Conservation (phyloP, 176 grass and related monocot species). For the Eleusine indica region DNA sequence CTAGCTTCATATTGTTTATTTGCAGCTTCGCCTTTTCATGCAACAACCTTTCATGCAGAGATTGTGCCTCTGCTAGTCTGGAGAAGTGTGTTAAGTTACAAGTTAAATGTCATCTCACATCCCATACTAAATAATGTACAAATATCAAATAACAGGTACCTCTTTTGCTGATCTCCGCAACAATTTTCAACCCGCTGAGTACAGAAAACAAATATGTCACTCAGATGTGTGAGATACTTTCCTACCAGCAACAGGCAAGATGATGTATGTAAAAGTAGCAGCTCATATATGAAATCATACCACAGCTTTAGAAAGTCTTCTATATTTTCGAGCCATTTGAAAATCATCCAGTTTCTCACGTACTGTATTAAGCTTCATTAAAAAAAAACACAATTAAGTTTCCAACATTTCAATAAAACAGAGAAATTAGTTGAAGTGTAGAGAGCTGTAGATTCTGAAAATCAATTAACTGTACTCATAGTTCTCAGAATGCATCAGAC, state of each 20-base stretch:
- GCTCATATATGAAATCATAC: conserved; percentile 58
- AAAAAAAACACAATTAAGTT: conserved; percentile 32
- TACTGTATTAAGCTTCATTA: conserved; percentile 72
- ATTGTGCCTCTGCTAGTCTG: conserved; percentile 68
- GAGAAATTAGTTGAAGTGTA: conserved; percentile 17
- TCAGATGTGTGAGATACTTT: conserved; percentile 29
- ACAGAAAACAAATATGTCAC: conserved; percentile 43
- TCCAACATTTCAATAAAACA: neutral
- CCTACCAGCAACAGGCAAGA: conserved; percentile 40
- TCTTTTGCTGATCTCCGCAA: conserved; percentile 50
- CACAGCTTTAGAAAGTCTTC: conserved; percentile 67
- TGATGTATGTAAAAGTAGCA: conserved; percentile 21
- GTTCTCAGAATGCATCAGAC: conserved; percentile 3
- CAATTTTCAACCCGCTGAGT: conserved; percentile 62
- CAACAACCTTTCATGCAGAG: conserved; percentile 69
- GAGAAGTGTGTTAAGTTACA: conserved; percentile 16
- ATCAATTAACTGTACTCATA: conserved; percentile 17
- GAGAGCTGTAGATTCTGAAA: conserved; percentile 31
- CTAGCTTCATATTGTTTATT: conserved; percentile 71
- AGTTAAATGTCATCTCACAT: neutral
- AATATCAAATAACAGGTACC: conserved; percentile 46
- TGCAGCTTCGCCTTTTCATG: conserved; percentile 72
- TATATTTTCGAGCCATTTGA: conserved; percentile 60
- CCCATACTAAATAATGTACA: conserved; percentile 4
- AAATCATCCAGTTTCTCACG: conserved; percentile 59